Base-by-base conservation (phyloP, 768 basidiomycete species). In the Suillus weaverae region DNA sequence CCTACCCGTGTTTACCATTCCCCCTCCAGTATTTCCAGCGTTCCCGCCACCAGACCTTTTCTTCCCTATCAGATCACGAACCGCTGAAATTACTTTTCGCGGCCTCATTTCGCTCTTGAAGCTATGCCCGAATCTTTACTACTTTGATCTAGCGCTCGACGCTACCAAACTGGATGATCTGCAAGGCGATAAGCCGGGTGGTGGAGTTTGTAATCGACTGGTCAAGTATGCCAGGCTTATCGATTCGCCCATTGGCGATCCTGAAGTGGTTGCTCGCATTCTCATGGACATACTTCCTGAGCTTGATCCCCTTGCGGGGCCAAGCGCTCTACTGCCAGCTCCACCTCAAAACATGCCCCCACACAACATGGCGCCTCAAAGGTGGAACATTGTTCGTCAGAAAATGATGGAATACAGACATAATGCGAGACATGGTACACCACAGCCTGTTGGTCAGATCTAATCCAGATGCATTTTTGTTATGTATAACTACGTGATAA, bases 241-340 rank as follows among this genome's bases (percentile, higher is more conserved):
- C 32, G 60, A 61, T 18, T 56, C 60, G 30, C 60, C 43, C 33
- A 32, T 61, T 18, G 18, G 35, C 14, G 32, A 61, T 38, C 43
- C 60, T 26, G 35, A n/a, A 6, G 32, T 9, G 20, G 60, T 61
- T 20, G 60, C 60, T 16, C 51, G 22, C 18, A 61, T 61, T n/a
- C 60, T 61, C 14, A 26, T 61, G 10, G 53, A 57, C 35, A 61
- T 61, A 51, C 60, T 61, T 16, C 60, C 60, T 16, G 60, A 61
- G 32, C 60, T 61, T 56, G 43, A 57, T 39, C 36, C 36, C 56
- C 38, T 57, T 30, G 26, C 38, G 38, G 56, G 56, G 10, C 38
- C 38, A 39, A 57, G 39, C 3, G 36, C 16, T 30, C 38, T 26
- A 26, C 56, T 39, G 5, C 18, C 38, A 30, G 4, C 14, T 11